Percentiles rank a stretch among this genome's conserved stretches.
Evolutionary conservation across 2,329 filamentous ascomycete genomes (phyloP).

Genomic region (Knoxdaviesia proteae): DNA sequence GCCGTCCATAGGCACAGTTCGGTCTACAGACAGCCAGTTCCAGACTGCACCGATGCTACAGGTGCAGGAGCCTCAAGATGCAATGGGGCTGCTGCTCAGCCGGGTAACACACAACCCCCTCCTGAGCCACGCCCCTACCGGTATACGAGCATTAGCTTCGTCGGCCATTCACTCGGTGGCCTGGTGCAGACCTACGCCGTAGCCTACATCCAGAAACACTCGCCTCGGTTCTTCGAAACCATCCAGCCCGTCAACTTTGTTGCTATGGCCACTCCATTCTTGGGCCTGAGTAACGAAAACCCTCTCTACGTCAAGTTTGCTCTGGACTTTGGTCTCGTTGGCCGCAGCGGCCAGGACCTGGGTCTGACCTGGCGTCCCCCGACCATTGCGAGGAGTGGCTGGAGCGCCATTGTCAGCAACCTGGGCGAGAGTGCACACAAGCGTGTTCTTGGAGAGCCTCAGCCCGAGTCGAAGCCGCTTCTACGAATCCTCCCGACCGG

Average conservation of each 20-base stretch:
- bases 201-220: constrained; percentile 92
- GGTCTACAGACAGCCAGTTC: constrained; percentile 28
- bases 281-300: constrained; percentile 92
- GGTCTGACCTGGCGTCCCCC: constrained; percentile 88
- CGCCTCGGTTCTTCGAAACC: constrained; percentile 67
- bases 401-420: constrained; percentile 71
- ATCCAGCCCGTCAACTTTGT: constrained; percentile 87
- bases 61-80: too few species aligned
- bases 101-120: too few species aligned
- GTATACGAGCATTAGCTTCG: constrained; percentile 87
- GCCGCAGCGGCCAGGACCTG: constrained; percentile 86
- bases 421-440: constrained; percentile 48
- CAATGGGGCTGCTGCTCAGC: too few species aligned
- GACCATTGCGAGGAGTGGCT: constrained; percentile 64
- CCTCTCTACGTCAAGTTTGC: constrained; percentile 95
- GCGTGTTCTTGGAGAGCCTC: constrained; percentile 33
- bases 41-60: constrained; percentile 5
- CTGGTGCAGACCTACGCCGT: constrained; percentile 85
- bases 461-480: constrained; percentile 73
- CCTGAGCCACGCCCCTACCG: constrained; percentile 33
- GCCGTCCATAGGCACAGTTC: constrained; percentile 40
- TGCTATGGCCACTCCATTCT: constrained; percentile 64
- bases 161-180: constrained; percentile 79
- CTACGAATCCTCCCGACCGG: constrained; percentile 78
- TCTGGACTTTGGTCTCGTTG: constrained; percentile 84